Conservation (phyloP, 768 basidiomycete genomes). For the Phylloporus scabripes region DNA sequence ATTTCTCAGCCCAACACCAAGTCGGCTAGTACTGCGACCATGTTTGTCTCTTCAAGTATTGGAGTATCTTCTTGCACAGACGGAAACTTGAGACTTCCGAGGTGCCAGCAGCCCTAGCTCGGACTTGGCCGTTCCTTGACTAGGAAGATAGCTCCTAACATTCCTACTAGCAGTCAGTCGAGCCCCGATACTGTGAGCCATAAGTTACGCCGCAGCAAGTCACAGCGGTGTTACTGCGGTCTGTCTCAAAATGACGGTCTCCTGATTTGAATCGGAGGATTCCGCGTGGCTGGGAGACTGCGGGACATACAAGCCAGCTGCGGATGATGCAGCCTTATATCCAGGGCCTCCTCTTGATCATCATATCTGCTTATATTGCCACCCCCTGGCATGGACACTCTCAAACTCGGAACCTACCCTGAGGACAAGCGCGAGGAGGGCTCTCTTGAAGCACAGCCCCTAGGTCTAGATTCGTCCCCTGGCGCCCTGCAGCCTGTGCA, state of each 20-base stretch:
- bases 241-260: not conserved
- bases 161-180: not conserved
- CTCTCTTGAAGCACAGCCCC: not conserved
- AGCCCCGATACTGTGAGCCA: not conserved
- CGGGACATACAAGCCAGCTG: not conserved
- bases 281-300: not conserved
- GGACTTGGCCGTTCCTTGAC: too few relatives aligned
- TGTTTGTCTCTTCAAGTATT: too few relatives aligned
- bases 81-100: too few relatives aligned
- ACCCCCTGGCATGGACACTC: slow-evolving; percentile 10
- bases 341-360: not conserved
- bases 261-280: not conserved
- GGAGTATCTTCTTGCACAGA: too few relatives aligned
- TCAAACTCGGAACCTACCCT: slow-evolving; percentile 6
- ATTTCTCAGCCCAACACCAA: too few relatives aligned
- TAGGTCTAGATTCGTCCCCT: not conserved
- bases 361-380: not conserved
- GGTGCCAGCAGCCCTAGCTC: too few relatives aligned
- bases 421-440: slow-evolving; percentile 20
- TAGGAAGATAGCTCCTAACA: too few relatives aligned
- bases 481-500: not conserved
- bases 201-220: not conserved
- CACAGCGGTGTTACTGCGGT: not conserved
- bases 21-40: too few relatives aligned
- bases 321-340: not conserved